A percentile compares a stretch with the other conserved stretches of the same genome.
These are phyloP conservation scores for Diaporthe caulivora DNA, from an alignment of 2,329 filamentous ascomycete species.

Conservation along the genomic window DNA sequence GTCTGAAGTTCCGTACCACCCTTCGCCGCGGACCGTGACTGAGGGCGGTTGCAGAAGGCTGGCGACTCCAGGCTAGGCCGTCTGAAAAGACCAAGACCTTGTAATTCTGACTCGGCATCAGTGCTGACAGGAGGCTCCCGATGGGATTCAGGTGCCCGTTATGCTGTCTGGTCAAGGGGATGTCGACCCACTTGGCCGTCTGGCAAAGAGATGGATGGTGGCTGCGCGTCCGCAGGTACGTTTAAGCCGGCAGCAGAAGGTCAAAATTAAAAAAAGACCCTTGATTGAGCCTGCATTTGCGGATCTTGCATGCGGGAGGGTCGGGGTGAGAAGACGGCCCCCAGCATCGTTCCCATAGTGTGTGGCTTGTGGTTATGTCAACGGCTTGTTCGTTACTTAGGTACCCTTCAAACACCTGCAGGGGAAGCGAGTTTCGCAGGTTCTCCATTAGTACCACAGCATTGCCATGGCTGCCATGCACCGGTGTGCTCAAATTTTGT, in stretches of 20 bases:
- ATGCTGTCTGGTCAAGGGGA: conserved; percentile 25
- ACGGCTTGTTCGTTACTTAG: neutral
- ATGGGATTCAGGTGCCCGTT: neutral
- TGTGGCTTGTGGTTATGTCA: neutral
- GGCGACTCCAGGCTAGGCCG: neutral
- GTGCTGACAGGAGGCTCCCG: conserved; percentile 11
- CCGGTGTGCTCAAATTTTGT: conserved; percentile 38
- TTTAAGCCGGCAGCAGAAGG: neutral
- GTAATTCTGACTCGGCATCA: neutral
- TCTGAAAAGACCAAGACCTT: neutral
- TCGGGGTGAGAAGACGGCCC: neutral
- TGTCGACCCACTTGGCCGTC: conserved; percentile 21
- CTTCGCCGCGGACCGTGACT: neutral
- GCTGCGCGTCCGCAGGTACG: neutral
- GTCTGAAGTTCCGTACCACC: conserved; percentile 24
- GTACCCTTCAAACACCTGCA: conserved; percentile 50
- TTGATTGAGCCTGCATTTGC: conserved; percentile 10
- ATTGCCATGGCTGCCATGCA: neutral
- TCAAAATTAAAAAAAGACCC: neutral
- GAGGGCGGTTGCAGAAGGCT: neutral
- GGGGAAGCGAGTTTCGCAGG: conserved; percentile 56
- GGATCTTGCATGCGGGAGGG: conserved; percentile 21
- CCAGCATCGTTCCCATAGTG: neutral
- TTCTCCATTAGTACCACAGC: conserved; percentile 38
- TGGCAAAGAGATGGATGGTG: neutral